Base-by-base conservation (phyloP, 2,329 filamentous ascomycete genomes). In the Ophiostoma perfectum region DNA sequence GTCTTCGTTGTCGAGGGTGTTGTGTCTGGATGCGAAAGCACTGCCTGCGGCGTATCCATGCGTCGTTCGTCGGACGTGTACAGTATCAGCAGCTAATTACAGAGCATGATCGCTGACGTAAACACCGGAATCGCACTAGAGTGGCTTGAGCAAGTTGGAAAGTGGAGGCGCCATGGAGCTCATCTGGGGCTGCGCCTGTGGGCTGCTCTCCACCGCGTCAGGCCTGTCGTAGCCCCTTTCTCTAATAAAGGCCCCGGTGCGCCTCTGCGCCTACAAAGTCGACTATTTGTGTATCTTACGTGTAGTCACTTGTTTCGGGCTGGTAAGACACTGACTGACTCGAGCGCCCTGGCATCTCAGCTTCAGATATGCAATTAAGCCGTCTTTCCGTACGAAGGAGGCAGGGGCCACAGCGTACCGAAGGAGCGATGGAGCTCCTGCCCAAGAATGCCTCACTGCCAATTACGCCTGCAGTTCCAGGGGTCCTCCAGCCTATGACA, bases 81-180 rank as follows among this genome's bases (percentile, higher is more conserved):
- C 42, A 38, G 8, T 16, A 70, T 73, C 72, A 72, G 49, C 66
- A 16, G 64, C 27, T 49, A 39, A 41, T 63, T 45, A 27, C n/a
- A 39, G 42, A 41, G 12, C 58, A 63, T 41, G 60, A 44, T 9
- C 60, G 60, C 60, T 63, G 60, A 63, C 60, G 60, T 63, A 63
- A 63, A 42, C 60, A 63, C 60, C 60, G 60, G 60, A 63, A 63
- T 42, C 39, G 60, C 39, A 42, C 39, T 63, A 63, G 60, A 42
- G 39, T 42, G 58, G 39, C 38, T 63, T 18, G 38, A 60, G 55
- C 27, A 60, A 58, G 11, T 60, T 39, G 55, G 27, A 60, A n/a
- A 42, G 60, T 27, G 60, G 60, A 63, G 60, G 39, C 39, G 60
- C 60, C n/a, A 63, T 42, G n/a, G 38, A 42, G 38, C 58, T 60